phyloP scores from a whole-genome alignment of 352 stramenopile genomes.

The Pythium oligandrum region DNA sequence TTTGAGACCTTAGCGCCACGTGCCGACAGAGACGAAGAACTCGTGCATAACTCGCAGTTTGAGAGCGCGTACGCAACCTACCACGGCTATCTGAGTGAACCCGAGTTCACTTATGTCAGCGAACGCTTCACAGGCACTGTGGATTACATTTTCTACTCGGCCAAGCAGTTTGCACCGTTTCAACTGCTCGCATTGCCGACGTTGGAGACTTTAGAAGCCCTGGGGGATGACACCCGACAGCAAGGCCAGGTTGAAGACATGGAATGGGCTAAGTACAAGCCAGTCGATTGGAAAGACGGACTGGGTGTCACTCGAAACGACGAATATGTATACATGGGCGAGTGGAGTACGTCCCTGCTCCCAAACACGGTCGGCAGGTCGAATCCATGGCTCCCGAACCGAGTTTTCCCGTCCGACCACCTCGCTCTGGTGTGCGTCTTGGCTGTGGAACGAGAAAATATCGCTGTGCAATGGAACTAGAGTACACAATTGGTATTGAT shows the following conservation, averaged over 20 bases:
- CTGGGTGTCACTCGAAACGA: slow-evolving; percentile 19
- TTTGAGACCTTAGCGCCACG: slow-evolving; percentile 34
- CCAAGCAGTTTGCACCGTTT: slow-evolving; percentile 40
- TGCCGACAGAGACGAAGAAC: slow-evolving; percentile 37
- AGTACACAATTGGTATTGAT: not conserved
- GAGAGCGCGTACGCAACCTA: slow-evolving; percentile 67
- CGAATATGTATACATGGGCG: slow-evolving; percentile 39
- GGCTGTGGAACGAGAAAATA: slow-evolving; percentile 34
- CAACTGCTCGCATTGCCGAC: slow-evolving; percentile 53
- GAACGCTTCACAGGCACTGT: slow-evolving; percentile 53
- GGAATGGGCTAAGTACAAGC: slow-evolving; percentile 40
- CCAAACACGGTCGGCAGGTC: slow-evolving; percentile 27
- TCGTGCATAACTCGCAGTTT: slow-evolving; percentile 63
- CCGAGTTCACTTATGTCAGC: slow-evolving; percentile 65
- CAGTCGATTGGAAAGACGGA: slow-evolving; percentile 24
- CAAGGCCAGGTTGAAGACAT: slow-evolving; percentile 16
- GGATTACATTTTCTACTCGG: slow-evolving; percentile 86
- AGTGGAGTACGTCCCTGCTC: slow-evolving; percentile 38
- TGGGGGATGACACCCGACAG: slow-evolving; percentile 35
- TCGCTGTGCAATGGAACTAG: slow-evolving; percentile 53
- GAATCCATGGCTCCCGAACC: slow-evolving; percentile 62
- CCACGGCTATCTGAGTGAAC: slow-evolving; percentile 50
- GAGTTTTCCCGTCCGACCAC: slow-evolving; percentile 69
- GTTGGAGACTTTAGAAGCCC: slow-evolving; percentile 28
- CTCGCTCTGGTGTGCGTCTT: slow-evolving; percentile 69